Percentiles rank a stretch among this genome's conserved stretches.
These are phyloP conservation scores for Arxiozyma bovina DNA, from an alignment of 1,139 yeast species.

Conservation along the genomic window DNA sequence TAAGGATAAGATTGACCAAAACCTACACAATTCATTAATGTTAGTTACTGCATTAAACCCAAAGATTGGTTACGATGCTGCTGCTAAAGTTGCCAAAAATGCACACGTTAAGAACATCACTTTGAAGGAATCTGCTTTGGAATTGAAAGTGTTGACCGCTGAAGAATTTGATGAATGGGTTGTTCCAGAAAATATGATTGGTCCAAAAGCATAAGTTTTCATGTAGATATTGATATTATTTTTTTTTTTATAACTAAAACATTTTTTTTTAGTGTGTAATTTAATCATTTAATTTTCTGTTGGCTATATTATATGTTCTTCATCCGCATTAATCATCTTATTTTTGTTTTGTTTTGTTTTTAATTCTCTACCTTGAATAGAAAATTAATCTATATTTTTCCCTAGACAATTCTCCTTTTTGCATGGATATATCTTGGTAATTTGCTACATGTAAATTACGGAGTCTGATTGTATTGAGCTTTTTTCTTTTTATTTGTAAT, in stretches of 20 bases:
- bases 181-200: constrained; percentile 95
- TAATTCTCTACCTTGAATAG: too few relatives aligned
- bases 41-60: constrained; percentile 97
- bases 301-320: too few relatives aligned
- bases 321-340: too few relatives aligned
- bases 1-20: constrained; percentile 73
- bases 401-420: too few relatives aligned
- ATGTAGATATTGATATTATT: background rate
- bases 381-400: too few relatives aligned
- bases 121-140: constrained; percentile 86
- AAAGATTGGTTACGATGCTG: constrained; percentile 94
- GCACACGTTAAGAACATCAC: constrained; percentile 98
- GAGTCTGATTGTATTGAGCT: too few relatives aligned
- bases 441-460: too few relatives aligned
- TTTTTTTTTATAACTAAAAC: too few relatives aligned
- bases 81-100: constrained; percentile 95
- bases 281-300: too few relatives aligned
- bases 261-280: background rate
- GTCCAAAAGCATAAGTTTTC: constrained; percentile 49
- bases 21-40: constrained; percentile 91
- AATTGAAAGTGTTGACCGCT: constrained; percentile 70
- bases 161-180: constrained; percentile 95
- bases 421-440: too few relatives aligned
- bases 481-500: too few relatives aligned
- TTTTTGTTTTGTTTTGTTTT: too few relatives aligned